Base-by-base conservation (phyloP, 2,329 filamentous ascomycete genomes). In the Fusarium oligoseptatum region DNA sequence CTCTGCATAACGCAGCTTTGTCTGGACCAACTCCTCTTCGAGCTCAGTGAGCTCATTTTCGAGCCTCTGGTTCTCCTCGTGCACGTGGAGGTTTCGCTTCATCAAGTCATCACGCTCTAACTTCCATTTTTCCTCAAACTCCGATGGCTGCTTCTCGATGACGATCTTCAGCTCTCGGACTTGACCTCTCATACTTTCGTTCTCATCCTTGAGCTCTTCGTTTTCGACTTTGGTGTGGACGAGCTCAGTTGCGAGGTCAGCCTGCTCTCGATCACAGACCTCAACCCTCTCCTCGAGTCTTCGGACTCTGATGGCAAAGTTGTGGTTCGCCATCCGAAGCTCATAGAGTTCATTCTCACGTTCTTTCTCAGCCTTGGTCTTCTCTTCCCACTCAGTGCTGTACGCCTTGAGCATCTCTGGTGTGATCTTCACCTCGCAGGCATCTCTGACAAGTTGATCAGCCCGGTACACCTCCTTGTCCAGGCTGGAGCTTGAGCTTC, bases 391-490 rank as follows among this genome's bases (percentile, higher is more conserved):
- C 80, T 99, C 97, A 0, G 88, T 81, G 0, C 92, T 93, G 82
- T 98, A 99, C 4, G 88, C 85, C 78, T 93, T 93, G 24, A 99
- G 90, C 79, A 93, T 91, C 79, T 97, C 94, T 0, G 94, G 92
- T 0, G 94, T 94, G 45, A 99, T 91, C 79, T 94, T 93, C 61
- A 98, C 89, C 37, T 94, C 92, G 80, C 95, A 98, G 1, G 97
- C 97, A 83, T 99, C 97, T 70, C 94, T 93, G 15, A 99, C 94
- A 70, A 99, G 91, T 77, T 97, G 92, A 81, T 99, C 97, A 17
- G 97, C 97, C 60, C 95, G 92, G 82, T 99, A 99, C 8, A 99
- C 91, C 81, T 98, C 97, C 83, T 98, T 98, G 81, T 99, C 97
- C 14, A 95, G 89, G 75, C 92, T 94, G n/a, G 92, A 92, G 37